Base-by-base conservation (phyloP, 179 eudicot genomes). In the Pouteria campechiana region DNA sequence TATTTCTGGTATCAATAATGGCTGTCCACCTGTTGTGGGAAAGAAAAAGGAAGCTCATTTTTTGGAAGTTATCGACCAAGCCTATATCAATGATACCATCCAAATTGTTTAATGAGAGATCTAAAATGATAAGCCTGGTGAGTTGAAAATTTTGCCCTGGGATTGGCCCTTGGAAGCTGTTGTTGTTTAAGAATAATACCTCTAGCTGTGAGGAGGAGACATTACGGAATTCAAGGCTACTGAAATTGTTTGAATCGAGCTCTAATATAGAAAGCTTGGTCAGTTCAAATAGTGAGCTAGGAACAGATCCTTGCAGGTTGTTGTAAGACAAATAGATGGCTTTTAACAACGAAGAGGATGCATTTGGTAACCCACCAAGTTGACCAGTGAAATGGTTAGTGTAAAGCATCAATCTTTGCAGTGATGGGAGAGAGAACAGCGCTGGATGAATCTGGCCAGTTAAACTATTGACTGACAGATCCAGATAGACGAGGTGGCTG, bases 271-370 rank as follows among this genome's bases (percentile, higher is more conserved):
- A 29, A 16, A 81, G 76, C 7, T 27, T 25, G 42, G 6, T 6
- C 27, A 76, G 52, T 13, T 41, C 3, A 25, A 76, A 76, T 24
- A 81, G 6, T 3, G 60, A 57, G 1, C 37, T 22, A 17, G 76
- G 81, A 32, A 81, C 38, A 3, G 41, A 16, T 3, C 84, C 84
- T 22, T 63, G 10, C 24, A 81, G 48, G 0, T 17, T 41, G 41
- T 81, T 81, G 29, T 48, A 47, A 31, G 70, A 60, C 54, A 81
- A 32, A 58, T 74, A 77, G 2, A 79, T 12, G 14, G 73, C 75
- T 25, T 61, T 59, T 3, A 79, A 23, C 7, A 17, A 24, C 20
- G 53, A 32, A n/a, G n/a, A n/a, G 9, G 51, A 46, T 1, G 7
- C 6, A 11, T 41, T 44, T 3, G 34, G 4, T 25, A 54, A 46